phyloP scores from a whole-genome alignment of 441 rosid species.

The Biscutella laevigata region DNA sequence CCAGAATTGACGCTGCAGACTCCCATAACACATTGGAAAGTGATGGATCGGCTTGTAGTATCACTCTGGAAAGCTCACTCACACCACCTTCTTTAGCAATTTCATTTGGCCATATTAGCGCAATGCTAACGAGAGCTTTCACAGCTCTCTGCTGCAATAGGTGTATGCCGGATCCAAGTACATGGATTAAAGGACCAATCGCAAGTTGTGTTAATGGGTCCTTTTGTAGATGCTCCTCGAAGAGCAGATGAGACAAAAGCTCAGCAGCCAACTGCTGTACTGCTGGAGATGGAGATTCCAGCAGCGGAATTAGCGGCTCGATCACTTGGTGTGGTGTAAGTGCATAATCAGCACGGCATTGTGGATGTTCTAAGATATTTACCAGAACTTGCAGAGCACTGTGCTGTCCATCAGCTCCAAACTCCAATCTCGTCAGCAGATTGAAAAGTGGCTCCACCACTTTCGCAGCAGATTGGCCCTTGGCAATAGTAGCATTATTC shows the following conservation, averaged over 20 bases:
- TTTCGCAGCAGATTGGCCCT: slow-evolving; percentile 91
- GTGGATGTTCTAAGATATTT: slow-evolving; percentile 94
- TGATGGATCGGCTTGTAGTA: slow-evolving; percentile 90
- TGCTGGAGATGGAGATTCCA: slow-evolving; percentile 88
- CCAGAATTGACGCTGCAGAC: slow-evolving; percentile 86
- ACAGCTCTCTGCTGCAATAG: slow-evolving; percentile 97
- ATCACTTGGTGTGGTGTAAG: slow-evolving; percentile 82
- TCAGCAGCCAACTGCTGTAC: slow-evolving; percentile 99
- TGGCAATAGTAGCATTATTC: slow-evolving; percentile 93
- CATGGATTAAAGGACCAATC: slow-evolving; percentile 79
- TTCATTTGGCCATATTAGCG: slow-evolving; percentile 89
- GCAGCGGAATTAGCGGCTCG: slow-evolving; percentile 91
- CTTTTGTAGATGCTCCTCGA: slow-evolving; percentile 88
- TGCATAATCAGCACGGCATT: slow-evolving; percentile 80
- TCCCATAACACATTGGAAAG: slow-evolving; percentile 94
- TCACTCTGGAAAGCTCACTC: slow-evolving; percentile 81
- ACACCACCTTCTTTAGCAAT: slow-evolving; percentile 98
- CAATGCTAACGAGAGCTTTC: slow-evolving; percentile 93
- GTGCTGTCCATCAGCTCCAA: slow-evolving; percentile 94
- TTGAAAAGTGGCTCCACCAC: slow-evolving; percentile 91
- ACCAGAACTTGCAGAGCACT: slow-evolving; percentile 96
- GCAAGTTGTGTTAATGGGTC: slow-evolving; percentile 76
- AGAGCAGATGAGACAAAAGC: slow-evolving; percentile 86
- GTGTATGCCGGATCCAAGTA: slow-evolving; percentile 86
- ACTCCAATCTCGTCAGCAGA: slow-evolving; percentile 68